Evolutionary conservation across 495 filamentous ascomycete genomes (phyloP), one percentile per base, ranked within the genome.

Genomic region (Podospora pseudoanserina): DNA sequence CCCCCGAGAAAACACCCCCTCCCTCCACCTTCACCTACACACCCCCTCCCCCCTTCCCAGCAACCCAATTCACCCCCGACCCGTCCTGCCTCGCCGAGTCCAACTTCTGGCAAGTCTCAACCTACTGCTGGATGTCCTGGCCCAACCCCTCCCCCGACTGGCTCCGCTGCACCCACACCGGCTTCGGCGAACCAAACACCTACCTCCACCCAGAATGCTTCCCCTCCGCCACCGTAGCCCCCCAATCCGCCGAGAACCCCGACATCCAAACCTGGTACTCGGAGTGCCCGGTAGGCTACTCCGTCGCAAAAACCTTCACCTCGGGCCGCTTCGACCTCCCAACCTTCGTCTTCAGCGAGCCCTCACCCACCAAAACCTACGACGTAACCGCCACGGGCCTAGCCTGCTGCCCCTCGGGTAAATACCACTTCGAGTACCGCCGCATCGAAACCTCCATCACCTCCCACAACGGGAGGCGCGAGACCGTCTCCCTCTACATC

Each of bases 81-180:
- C 55, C 55, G 2, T 58, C 55, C 55, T 58, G 55, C 55, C 55
- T 58, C 55, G 23, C n/a, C 55, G n/a, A 19, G 4, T 58, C 55
- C 55, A 58, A 58, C 55, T 26, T 58, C 55, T 58, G 55, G 55
- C 55, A 19, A 3, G 55, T 58, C 55, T 58, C 55, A 19, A 58
- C 55, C 23, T 20, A 26, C 55, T 58, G 55, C 55, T 58, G 23
- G n/a, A 26, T 58, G n/a, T 15, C 4, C 15, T 58, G 55, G 55
- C 23, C 55, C 23, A 19, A 20, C 55, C 55, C n/a, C 19, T 58
- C 55, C 55, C n/a, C n/a, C 5, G 23, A 19, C 55, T 58, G 55
- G 55, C 55, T 58, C 19, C 55, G 23, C n/a, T 58, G 55, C 55
- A 58, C 55, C n/a, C 55, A 20, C 55, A 58, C 55, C 55, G 55